These are phyloP conservation scores for Ogataea zsoltii DNA, from an alignment of 805 yeast genomes.

Conservation along the genomic window DNA sequence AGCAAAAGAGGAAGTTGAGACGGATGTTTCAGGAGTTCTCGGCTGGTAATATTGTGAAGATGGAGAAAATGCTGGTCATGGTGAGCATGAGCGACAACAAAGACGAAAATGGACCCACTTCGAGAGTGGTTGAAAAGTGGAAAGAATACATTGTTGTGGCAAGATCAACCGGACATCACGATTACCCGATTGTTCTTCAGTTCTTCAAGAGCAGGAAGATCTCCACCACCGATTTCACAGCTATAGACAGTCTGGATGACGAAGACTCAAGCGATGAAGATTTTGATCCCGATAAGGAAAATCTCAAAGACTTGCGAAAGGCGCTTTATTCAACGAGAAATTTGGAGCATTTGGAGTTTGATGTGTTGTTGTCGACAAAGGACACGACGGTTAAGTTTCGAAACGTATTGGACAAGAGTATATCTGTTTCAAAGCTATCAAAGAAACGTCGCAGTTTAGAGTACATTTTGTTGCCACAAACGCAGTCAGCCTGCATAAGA, in stretches of 20 bases:
- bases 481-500: slow-evolving; percentile 51
- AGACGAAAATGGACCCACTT: slow-evolving; percentile 38
- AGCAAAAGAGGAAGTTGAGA: slow-evolving; percentile 25
- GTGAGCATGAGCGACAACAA: slow-evolving; percentile 44
- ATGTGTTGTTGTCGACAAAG: slow-evolving; percentile 20
- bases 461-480: slow-evolving; percentile 58
- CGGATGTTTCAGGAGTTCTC: slow-evolving; percentile 36
- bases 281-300: slow-evolving; percentile 6
- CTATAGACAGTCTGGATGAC: slow-evolving; percentile 11
- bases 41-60: slow-evolving; percentile 63
- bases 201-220: slow-evolving; percentile 53
- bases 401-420: slow-evolving; percentile 68
- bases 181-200: slow-evolving; percentile 60
- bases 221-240: slow-evolving; percentile 22
- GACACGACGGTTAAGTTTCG: slow-evolving; percentile 50
- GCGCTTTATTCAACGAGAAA: slow-evolving; percentile 3
- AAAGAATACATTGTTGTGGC: slow-evolving; percentile 75
- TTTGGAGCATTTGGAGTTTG: slow-evolving; percentile 21
- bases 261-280: slow-evolving; percentile 11
- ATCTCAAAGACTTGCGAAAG: background rate
- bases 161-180: slow-evolving; percentile 54
- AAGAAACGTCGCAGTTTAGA: slow-evolving; percentile 12
- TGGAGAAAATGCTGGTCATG: slow-evolving; percentile 66
- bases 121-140: slow-evolving; percentile 72
- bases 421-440: slow-evolving; percentile 45